Evolutionary conservation across 805 yeast genomes (phyloP).

Genomic region (Ogataea wickerhamii): DNA sequence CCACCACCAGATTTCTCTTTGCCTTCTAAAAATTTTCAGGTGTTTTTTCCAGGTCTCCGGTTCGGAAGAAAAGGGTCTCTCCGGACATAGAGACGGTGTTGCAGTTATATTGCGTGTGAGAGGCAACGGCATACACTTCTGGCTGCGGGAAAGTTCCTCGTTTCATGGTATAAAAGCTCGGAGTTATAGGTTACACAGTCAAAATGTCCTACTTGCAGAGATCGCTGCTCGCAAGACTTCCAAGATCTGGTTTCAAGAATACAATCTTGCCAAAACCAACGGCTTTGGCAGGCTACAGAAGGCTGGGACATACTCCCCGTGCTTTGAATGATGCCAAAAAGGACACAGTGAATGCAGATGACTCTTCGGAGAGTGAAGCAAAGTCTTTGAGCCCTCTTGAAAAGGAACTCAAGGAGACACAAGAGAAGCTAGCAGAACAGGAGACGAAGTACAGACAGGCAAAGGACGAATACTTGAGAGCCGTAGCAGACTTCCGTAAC

Average conservation of each 20-base stretch:
- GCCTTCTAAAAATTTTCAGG: no score
- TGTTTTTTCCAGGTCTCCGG: no score
- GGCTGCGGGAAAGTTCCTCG: no score
- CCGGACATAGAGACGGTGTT: no score
- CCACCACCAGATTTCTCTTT: no score
- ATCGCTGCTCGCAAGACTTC: no score
- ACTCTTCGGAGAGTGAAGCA: slow-evolving; percentile 9
- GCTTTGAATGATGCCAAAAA: slow-evolving; percentile 31
- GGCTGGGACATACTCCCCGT: slow-evolving; percentile 20
- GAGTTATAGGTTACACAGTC: no score
- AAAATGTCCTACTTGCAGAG: background rate
- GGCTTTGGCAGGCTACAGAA: slow-evolving; percentile 14
- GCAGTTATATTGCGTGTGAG: no score
- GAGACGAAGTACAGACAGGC: slow-evolving; percentile 74
- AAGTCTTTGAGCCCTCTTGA: slow-evolving; percentile 24
- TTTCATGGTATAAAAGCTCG: no score
- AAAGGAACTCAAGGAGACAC: slow-evolving; percentile 38
- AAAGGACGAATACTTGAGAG: slow-evolving; percentile 77
- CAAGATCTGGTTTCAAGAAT: no score
- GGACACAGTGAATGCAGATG: slow-evolving; percentile 16
- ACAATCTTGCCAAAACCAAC: background rate
- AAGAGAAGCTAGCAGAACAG: slow-evolving; percentile 54
- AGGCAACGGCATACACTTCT: no score
- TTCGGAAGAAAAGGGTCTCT: no score
- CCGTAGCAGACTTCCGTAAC: slow-evolving; percentile 90